Evolutionary conservation across 768 basidiomycete species (phyloP), one percentile per base, ranked within the genome.

Genomic region (Leccinellum luteum): DNA sequence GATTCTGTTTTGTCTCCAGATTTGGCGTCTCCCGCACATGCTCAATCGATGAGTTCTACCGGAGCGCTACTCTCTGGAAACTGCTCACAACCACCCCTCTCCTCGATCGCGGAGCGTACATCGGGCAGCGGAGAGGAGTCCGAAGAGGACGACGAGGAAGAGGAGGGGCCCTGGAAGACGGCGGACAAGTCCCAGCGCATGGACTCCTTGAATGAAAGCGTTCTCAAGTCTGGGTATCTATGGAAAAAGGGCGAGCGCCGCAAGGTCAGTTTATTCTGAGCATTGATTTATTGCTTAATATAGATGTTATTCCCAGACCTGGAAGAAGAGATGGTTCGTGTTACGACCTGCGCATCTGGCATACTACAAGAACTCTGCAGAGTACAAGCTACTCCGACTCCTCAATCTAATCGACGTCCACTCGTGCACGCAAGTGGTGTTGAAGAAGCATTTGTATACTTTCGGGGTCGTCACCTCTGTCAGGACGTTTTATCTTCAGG

Each of bases 281-380:
- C 21, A 23, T 25, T 31, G 14, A 2, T 58, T 34, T 48, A 6
- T 52, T 57, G 25, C 41, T n/a, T 51, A 12, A 53, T 55, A 43
- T 53, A 52, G 48, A 57, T 31, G 51, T 52, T 55, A 43, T 51
- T 19, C 9, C 45, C 68, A 96, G 94, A 94, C 90, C 2, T 99
- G 97, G 97, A 98, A 98, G 81, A 95, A 94, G 75, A 84, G 95
- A 21, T 98, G 96, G 96, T 98, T 98, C 65, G 97, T 99, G 2
- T 76, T 99, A 57, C 85, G 96, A 17, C 85, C 92, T 1, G 90
- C 89, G 3, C 93, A 97, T 73, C 77, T 99, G 51, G 94, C 94
- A 4, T 98, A 96, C 74, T 98, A 98, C 84, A 98, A 98, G 79
- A 93, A 84, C 49, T 87, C 90, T 31, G 90, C 91, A 56, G 96